Conservation (phyloP, 495 filamentous ascomycete genomes). For the Penicillium verhagenii region DNA sequence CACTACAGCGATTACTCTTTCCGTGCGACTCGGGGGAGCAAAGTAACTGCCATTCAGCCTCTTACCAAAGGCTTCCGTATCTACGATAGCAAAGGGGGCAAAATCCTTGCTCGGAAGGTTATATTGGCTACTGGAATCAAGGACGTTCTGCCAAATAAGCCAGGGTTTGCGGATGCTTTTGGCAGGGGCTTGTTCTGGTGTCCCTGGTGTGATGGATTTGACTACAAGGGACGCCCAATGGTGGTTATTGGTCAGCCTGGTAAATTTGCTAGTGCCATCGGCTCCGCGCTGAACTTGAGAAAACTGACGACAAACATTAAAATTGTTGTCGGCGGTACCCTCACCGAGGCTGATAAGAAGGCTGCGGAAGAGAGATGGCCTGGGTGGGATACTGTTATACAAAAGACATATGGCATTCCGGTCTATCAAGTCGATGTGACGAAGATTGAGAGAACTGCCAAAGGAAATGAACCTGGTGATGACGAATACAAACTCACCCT, state of each 20-base stretch:
- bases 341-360: constrained; percentile 32
- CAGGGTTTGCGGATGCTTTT: constrained; percentile 41
- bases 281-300: constrained; percentile 35
- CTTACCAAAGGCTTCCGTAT: constrained; percentile 11
- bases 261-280: constrained; percentile 30
- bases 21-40: constrained; percentile 8
- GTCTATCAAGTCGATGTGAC: constrained; percentile 5
- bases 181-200: constrained; percentile 51
- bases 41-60: constrained; percentile 11
- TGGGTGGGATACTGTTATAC: constrained; percentile 6
- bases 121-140: constrained; percentile 47
- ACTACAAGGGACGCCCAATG: constrained; percentile 41
- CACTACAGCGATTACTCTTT: constrained; percentile 8
- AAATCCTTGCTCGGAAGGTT: constrained; percentile 24
- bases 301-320: constrained; percentile 31
- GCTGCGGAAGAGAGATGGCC: constrained; percentile 11
- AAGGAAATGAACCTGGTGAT: constrained; percentile 3
- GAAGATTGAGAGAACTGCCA: constrained; percentile 5
- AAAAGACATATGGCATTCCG: constrained; percentile 5
- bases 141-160: constrained; percentile 41
- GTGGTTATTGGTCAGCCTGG: constrained; percentile 26
- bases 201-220: constrained; percentile 51
- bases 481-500: constrained; percentile 6
- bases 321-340: constrained; percentile 57
- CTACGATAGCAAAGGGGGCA: constrained; percentile 6